Evolutionary conservation across 176 grass and related monocot genomes (phyloP), one percentile per base, ranked within the genome.

Genomic region (Triticum monococcum): DNA sequence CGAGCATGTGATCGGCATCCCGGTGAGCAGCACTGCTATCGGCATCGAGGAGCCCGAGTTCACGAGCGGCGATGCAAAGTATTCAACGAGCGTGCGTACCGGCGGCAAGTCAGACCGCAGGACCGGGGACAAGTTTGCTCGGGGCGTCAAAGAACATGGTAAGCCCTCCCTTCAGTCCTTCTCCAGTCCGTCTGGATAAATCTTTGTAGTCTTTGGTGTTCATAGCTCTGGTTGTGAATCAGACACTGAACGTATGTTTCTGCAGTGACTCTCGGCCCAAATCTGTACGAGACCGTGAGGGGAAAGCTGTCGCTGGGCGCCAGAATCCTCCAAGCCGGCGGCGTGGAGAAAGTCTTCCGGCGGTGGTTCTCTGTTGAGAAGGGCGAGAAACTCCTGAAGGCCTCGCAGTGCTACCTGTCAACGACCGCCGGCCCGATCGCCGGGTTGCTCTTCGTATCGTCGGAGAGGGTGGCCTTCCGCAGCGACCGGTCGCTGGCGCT

Each of bases 131-230:
- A 91, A 46, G 52, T 81, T 93, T 1, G 81, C 92, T 1, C 89
- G 85, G 26, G 97, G 90, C 74, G 89, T 99, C 64, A 84, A 90
- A 75, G 90, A 92, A 37, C 97, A 98, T 88, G 94, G 97, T 98
- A 85, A 54, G 50, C 7, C 68, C 28, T 28, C 10, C 10, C 78
- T 9, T 41, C 40, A 41, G 40, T 41, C 40, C 8, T 24, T 79
- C 22, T 16, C 13, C 8, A 0, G 2, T 17, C 68, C 26, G 10
- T 32, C 76, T 40, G 33, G 17, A 60, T 8, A 7, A 2, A 22
- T 7, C 50, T 7, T 54, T 54, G 0, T 48, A 4, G 4, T 84
- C 6, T 16, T 36, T 12, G 0, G 7, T 70, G 31, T 45, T 57
- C 31, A 5, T 28, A 24, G 12, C 9, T 75, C n/a, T 10, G 30